Conservation (phyloP, 352 stramenopile genomes). For the Aphanomyces cochlioides region DNA sequence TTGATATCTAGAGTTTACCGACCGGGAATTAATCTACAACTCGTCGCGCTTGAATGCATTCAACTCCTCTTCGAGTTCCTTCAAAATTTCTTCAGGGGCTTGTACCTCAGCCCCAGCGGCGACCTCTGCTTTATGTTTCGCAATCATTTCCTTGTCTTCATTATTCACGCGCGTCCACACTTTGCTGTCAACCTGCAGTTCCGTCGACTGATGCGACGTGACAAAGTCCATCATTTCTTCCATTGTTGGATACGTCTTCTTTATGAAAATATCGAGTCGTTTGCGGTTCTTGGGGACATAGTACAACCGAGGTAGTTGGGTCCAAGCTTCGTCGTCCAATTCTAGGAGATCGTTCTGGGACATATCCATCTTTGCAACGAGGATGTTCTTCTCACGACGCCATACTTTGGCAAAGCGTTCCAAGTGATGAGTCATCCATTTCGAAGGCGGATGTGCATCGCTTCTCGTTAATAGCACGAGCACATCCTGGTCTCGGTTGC, state of each 20-base stretch:
- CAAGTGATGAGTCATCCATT: slow-evolving; percentile 21
- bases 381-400: slow-evolving; percentile 15
- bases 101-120: slow-evolving; percentile 3
- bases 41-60: slow-evolving; percentile 3
- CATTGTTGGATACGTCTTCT: slow-evolving; percentile 23
- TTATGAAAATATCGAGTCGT: background rate
- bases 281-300: background rate
- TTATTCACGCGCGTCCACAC: slow-evolving; percentile 21
- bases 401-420: slow-evolving; percentile 28
- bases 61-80: slow-evolving; percentile 25
- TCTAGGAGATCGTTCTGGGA: slow-evolving; percentile 26
- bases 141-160: slow-evolving; percentile 24
- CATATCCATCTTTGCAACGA: slow-evolving; percentile 27
- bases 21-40: slow-evolving; percentile 1
- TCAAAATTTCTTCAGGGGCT: slow-evolving; percentile 25
- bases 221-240: slow-evolving; percentile 27
- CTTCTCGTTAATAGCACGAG: slow-evolving; percentile 20
- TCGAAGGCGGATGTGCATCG: slow-evolving; percentile 3
- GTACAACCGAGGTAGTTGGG: background rate
- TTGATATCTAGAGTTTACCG: no score
- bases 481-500: background rate
- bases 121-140: slow-evolving; percentile 11
- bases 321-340: slow-evolving; percentile 4
- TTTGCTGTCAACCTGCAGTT: slow-evolving; percentile 15
- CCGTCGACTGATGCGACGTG: slow-evolving; percentile 15